Evolutionary conservation across 495 filamentous ascomycete species (phyloP).

Genomic region (Penicillium soppii): DNA sequence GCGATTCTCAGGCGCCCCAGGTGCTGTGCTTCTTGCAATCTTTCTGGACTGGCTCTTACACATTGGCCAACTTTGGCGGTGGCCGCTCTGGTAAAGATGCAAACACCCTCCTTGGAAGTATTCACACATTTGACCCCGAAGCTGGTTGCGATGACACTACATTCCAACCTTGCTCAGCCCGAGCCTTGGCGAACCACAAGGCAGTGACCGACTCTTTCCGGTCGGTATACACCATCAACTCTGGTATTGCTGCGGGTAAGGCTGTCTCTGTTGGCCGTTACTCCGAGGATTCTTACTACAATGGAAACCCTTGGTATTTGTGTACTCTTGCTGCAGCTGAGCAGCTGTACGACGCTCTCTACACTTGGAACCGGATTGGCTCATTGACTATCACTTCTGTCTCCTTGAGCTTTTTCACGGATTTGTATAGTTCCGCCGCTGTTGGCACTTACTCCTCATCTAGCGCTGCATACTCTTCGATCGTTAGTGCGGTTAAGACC

Average conservation of each 20-base stretch:
- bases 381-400: constrained; percentile 52
- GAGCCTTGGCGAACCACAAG: constrained; percentile 65
- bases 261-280: constrained; percentile 71
- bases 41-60: constrained; percentile 64
- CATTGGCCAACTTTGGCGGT: constrained; percentile 53
- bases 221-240: constrained; percentile 59
- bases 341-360: constrained; percentile 62
- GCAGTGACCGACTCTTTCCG: constrained; percentile 61
- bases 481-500: constrained; percentile 53
- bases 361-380: constrained; percentile 53
- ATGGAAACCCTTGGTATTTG: constrained; percentile 69
- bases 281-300: constrained; percentile 66
- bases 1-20: constrained; percentile 56
- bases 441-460: constrained; percentile 50
- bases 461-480: constrained; percentile 46
- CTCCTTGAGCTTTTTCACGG: constrained; percentile 57
- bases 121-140: constrained; percentile 62
- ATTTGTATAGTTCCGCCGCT: constrained; percentile 46
- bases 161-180: constrained; percentile 62
- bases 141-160: constrained; percentile 50
- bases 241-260: constrained; percentile 29
- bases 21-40: constrained; percentile 59
- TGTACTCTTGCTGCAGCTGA: constrained; percentile 64
- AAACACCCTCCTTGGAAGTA: constrained; percentile 60
- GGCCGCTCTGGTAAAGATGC: constrained; percentile 60